phyloP scores from a whole-genome alignment of 176 grass and related monocot genomes.

The Oryza australiensis region DNA sequence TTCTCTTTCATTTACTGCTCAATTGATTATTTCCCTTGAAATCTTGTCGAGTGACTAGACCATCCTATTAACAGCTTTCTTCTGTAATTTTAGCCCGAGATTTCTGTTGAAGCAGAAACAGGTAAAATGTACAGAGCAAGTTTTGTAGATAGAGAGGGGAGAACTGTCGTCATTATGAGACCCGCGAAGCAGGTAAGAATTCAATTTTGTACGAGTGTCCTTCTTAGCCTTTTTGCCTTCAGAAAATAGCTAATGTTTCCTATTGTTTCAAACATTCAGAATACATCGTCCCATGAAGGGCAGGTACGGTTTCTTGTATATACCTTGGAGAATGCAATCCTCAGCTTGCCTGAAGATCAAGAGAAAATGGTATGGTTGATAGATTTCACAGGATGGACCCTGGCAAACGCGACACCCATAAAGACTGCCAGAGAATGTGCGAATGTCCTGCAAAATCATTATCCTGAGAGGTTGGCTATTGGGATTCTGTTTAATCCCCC shows the following conservation, averaged over 20 bases:
- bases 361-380: constrained; percentile 88
- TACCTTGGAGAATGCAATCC: constrained; percentile 75
- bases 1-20: neutral
- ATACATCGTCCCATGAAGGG: constrained; percentile 64
- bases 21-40: neutral
- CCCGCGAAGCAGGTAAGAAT: constrained; percentile 67
- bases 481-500: constrained; percentile 83
- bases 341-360: constrained; percentile 68
- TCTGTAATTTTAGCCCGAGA: constrained; percentile 50
- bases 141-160: constrained; percentile 76
- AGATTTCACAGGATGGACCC: constrained; percentile 92
- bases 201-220: constrained; percentile 11
- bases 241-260: neutral
- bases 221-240: neutral
- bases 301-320: constrained; percentile 69
- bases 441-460: constrained; percentile 80
- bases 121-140: constrained; percentile 76
- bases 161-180: constrained; percentile 66
- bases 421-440: constrained; percentile 65
- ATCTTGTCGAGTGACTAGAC: neutral
- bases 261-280: constrained; percentile 47
- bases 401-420: constrained; percentile 60
- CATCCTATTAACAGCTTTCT: neutral
- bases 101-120: constrained; percentile 77
- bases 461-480: constrained; percentile 73